Base-by-base conservation (phyloP, 2,329 filamentous ascomycete genomes). In the Colletotrichum neosansevieriae region DNA sequence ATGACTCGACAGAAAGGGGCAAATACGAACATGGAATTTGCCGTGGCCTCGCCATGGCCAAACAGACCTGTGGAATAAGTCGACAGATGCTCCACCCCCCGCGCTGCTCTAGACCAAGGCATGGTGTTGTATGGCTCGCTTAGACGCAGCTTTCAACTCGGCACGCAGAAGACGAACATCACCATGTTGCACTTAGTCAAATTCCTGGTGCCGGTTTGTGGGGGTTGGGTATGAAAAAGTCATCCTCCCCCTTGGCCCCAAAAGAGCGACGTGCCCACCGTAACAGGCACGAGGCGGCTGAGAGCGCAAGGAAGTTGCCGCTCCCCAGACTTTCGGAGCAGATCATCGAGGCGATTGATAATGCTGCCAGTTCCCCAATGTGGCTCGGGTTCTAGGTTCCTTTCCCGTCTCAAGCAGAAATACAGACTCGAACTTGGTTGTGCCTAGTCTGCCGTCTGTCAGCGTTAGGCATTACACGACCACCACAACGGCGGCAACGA, bases 1-100 rank as follows among this genome's bases (percentile, higher is more conserved):
- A 38, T 51, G 49, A 29, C 21, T 42, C 36, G 54, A 12, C 15
- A n/a, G 10, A 60, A 34, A 51, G 58, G 58, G 58, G 58, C 45
- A 17, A n/a, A 29, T 13, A 51, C 34, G 19, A 24, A 44, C 15
- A 29, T 51, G 29, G 17, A 5, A 19, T 47, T 10, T 29, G 32
- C 29, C 45, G 21, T 45, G 19, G 21, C 17, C 15, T 44, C 24
- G 21, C 42, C 7, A 11, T 29, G 29, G 6, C 15, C 47, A 38
- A 15, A 4, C 13, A 15, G 13, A 38, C 19, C 13, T 17, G 32
- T 15, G 11, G 34, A 36, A 34, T n/a, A n/a, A 40, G 13, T n/a
- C 38, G 58, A 61, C 58, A 51, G 34, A 7, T 4, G 58, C 15
- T 36, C 36, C 58, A 44, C 36, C 19, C 21, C n/a, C 58, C 44